These are phyloP conservation scores for Arctium minus DNA, from an alignment of 129 eudicot genomes.

Conservation along the genomic window DNA sequence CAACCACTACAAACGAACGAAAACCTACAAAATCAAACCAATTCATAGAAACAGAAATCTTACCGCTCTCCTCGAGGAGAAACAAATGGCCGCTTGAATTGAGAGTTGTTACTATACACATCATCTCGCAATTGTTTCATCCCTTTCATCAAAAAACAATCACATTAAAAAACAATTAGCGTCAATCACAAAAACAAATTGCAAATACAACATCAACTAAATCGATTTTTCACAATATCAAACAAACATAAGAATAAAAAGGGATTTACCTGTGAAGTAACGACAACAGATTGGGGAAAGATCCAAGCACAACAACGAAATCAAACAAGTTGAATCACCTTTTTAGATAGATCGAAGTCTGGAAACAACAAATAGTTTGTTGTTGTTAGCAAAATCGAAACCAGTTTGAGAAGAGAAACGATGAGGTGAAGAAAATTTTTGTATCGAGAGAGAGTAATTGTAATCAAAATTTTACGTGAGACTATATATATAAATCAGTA, in stretches of 20 bases:
- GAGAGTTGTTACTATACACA: conserved; percentile 50
- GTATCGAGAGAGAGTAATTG: conserved; percentile 1
- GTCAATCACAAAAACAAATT: conserved; percentile 2
- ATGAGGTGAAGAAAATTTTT: conserved; percentile 10
- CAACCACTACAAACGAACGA: background rate
- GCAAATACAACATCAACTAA: conserved; percentile 1
- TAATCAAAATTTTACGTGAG: conserved; percentile 19
- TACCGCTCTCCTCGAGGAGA: conserved; percentile 81
- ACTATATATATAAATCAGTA: background rate
- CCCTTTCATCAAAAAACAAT: conserved; percentile 26
- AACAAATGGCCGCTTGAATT: conserved; percentile 83
- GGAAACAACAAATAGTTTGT: background rate
- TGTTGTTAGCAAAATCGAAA: conserved; percentile 4
- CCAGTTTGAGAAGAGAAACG: conserved; percentile 5
- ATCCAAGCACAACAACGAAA: background rate
- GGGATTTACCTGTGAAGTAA: conserved; percentile 25
- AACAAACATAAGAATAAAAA: background rate
- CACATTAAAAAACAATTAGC: background rate
- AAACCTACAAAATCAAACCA: background rate
- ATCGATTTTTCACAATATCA: conserved; percentile 5
- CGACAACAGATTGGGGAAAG: conserved; percentile 21
- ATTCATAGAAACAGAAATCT: conserved; percentile 16
- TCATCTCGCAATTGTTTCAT: conserved; percentile 95
- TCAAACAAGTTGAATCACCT: conserved; percentile 6
- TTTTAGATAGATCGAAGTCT: conserved; percentile 15